phyloP scores from a whole-genome alignment of 2,329 filamentous ascomycete species.

The Sporothrix inflata region DNA sequence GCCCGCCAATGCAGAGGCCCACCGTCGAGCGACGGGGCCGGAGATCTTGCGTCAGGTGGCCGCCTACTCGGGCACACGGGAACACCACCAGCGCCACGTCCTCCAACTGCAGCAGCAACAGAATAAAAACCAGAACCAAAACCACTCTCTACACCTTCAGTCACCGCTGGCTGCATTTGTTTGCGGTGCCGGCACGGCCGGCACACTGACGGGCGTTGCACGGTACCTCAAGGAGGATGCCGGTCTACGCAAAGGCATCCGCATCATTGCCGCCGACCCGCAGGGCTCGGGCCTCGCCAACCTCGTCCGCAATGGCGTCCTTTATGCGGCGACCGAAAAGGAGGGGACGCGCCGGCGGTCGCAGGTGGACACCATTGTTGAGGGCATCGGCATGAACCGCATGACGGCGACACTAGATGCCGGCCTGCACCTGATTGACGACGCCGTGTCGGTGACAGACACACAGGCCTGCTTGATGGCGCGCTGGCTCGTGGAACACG shows the following conservation, averaged over 20 bases:
- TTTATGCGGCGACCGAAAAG: slow-evolving; percentile 87
- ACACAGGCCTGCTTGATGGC: slow-evolving; percentile 91
- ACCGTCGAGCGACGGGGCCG: slow-evolving; percentile 80
- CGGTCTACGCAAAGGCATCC: slow-evolving; percentile 58
- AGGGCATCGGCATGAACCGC: slow-evolving; percentile 93
- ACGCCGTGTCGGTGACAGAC: slow-evolving; percentile 87
- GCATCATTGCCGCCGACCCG: slow-evolving; percentile 86
- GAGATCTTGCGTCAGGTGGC: slow-evolving; percentile 82
- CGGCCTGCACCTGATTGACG: slow-evolving; percentile 82
- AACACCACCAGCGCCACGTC: not conserved
- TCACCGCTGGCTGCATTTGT: slow-evolving; percentile 77
- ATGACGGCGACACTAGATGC: slow-evolving; percentile 92
- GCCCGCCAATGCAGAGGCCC: slow-evolving; percentile 82
- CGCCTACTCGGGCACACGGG: not conserved
- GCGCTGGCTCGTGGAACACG: slow-evolving; percentile 92
- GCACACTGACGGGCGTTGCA: slow-evolving; percentile 87
- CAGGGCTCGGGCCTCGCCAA: slow-evolving; percentile 94
- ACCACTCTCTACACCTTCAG: not conserved
- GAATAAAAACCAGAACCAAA: not conserved
- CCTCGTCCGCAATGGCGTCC: slow-evolving; percentile 87
- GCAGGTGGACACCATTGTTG: slow-evolving; percentile 94
- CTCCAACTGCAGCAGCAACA: not conserved
- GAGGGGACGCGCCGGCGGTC: slow-evolving; percentile 87
- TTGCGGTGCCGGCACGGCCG: slow-evolving; percentile 90
- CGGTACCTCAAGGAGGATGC: slow-evolving; percentile 75